Evolutionary conservation across 2,329 filamentous ascomycete genomes (phyloP).

Genomic region (Nothophoma quercina): DNA sequence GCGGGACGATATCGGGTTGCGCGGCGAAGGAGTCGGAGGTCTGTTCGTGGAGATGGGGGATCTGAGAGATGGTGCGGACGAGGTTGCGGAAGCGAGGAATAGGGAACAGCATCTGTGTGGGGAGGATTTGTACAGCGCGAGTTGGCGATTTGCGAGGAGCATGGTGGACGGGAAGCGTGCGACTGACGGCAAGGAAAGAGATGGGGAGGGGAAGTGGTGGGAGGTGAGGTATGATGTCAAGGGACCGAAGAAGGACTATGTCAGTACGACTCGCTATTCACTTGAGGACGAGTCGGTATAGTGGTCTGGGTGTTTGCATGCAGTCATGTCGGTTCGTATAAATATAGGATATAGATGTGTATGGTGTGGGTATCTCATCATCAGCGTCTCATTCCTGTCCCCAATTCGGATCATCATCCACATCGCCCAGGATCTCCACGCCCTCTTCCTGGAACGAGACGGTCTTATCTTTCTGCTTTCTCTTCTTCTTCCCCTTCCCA

Average conservation of each 20-base stretch:
- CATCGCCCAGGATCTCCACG: constrained; percentile 39
- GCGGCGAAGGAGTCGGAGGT: constrained; percentile 67
- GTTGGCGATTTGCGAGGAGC: constrained; percentile 69
- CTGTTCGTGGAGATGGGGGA: constrained; percentile 76
- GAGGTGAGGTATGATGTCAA: constrained; percentile 49
- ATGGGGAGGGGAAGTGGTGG: constrained; percentile 36
- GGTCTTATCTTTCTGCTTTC: constrained; percentile 36
- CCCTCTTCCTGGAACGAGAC: constrained; percentile 38
- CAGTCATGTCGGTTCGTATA: not conserved
- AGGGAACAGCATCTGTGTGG: constrained; percentile 74
- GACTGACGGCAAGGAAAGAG: not conserved
- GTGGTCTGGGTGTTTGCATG: too few species aligned
- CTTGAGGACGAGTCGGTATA: not conserved
- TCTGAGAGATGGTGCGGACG: constrained; percentile 45
- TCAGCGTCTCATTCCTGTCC: constrained; percentile 19
- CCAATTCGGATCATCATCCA: constrained; percentile 41
- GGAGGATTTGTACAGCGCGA: constrained; percentile 74
- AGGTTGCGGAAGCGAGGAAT: constrained; percentile 52
- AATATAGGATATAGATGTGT: too few species aligned
- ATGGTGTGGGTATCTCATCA: constrained; percentile 21
- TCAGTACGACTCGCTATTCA: constrained; percentile 47
- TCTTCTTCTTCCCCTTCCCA: constrained; percentile 41
- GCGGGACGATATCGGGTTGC: constrained; percentile 14
- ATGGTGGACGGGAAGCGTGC: constrained; percentile 15
- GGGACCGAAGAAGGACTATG: constrained; percentile 53